phyloP scores from a whole-genome alignment of 192 early-diverging fungal genomes.

The Phlyctochytrium planicorne region DNA sequence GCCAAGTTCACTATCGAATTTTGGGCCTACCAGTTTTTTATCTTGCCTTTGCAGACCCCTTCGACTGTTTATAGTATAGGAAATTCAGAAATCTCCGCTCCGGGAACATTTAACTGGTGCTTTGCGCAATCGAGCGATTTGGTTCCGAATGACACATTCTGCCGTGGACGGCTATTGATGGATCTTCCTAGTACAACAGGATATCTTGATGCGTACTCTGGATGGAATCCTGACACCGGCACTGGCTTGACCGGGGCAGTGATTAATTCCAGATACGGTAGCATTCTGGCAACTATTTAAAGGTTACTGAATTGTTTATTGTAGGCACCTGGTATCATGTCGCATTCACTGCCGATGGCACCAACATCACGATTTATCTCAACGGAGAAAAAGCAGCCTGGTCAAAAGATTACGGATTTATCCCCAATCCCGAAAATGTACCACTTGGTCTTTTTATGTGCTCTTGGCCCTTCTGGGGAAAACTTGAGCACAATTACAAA shows the following conservation, averaged over 20 bases:
- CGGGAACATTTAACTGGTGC: background rate
- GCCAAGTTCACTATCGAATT: background rate
- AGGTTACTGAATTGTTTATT: no score
- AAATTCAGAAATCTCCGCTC: background rate
- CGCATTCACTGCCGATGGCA: constrained; percentile 6
- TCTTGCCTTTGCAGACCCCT: background rate
- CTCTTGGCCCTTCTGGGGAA: constrained; percentile 15
- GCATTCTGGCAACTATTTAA: constrained; percentile 4
- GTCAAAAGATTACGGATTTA: background rate
- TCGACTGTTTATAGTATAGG: background rate
- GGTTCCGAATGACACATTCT: background rate
- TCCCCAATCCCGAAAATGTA: background rate
- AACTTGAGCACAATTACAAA: constrained; percentile 5
- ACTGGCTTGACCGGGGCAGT: background rate
- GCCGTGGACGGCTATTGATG: background rate
- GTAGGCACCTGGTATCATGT: constrained; percentile 17
- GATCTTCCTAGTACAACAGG: background rate
- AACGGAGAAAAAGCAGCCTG: constrained; percentile 3
- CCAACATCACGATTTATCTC: constrained; percentile 7
- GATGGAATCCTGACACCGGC: constrained; percentile 12
- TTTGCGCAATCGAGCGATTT: background rate
- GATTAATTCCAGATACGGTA: constrained; percentile 3
- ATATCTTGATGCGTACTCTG: constrained; percentile 3
- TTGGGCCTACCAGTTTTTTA: background rate
- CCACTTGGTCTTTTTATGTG: constrained; percentile 13